A percentile compares a stretch with the other conserved stretches of the same genome.
These are phyloP conservation scores for Ambispora gerdemannii DNA, from an alignment of 192 early-diverging fungal genomes.

Conservation along the genomic window DNA sequence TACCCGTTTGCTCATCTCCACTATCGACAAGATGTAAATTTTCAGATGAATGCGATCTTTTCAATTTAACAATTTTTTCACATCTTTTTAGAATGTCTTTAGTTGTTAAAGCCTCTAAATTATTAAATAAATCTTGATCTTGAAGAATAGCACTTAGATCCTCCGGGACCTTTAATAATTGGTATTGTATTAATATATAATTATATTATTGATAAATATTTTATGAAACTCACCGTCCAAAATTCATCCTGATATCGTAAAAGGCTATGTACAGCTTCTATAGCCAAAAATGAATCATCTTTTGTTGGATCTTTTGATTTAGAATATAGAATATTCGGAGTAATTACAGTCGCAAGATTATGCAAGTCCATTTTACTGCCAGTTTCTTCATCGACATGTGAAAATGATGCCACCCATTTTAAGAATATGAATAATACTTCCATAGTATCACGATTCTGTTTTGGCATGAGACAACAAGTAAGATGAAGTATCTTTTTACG, in stretches of 20 bases:
- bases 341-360: conserved; percentile 91
- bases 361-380: conserved; percentile 92
- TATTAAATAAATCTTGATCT: conserved; percentile 46
- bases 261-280: conserved; percentile 64
- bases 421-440: conserved; percentile 89
- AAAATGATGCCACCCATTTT: conserved; percentile 77
- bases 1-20: not conserved
- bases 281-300: conserved; percentile 69
- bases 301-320: conserved; percentile 79
- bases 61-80: conserved; percentile 49
- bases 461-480: conserved; percentile 80
- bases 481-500: conserved; percentile 75
- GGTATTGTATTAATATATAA: not conserved
- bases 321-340: conserved; percentile 89
- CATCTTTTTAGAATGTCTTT: conserved; percentile 55
- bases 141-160: conserved; percentile 51
- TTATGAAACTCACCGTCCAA: conserved; percentile 53
- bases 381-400: conserved; percentile 61
- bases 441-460: conserved; percentile 87
- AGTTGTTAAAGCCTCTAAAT: conserved; percentile 47
- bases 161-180: conserved; percentile 46
- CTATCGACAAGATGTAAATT: not conserved
- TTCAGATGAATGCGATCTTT: conserved; percentile 40
- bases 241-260: conserved; percentile 63
- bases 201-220: not conserved